Conservation (phyloP, 139 green algal species). For the Ettlia oleoabundans region DNA sequence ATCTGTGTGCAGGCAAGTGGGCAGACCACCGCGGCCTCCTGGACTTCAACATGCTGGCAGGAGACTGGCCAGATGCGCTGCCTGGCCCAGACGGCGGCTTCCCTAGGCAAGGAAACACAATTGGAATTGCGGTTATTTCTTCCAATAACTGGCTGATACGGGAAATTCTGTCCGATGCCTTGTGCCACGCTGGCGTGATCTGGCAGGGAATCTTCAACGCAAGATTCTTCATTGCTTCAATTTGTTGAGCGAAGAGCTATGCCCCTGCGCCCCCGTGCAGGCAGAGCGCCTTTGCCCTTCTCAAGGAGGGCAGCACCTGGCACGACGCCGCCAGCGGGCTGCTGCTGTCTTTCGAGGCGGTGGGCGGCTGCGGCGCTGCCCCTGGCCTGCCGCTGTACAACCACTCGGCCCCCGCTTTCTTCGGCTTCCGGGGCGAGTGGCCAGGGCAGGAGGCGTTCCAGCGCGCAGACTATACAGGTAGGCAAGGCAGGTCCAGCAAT, state of each 20-base stretch:
- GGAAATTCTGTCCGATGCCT: too few species aligned
- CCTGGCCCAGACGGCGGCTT: background rate
- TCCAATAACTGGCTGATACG: too few species aligned
- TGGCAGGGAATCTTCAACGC: conserved; percentile 1
- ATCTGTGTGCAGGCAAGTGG: conserved; percentile 22
- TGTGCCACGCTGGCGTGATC: background rate
- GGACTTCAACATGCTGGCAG: conserved; percentile 44
- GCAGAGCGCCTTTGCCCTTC: conserved; percentile 25
- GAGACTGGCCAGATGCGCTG: conserved; percentile 44
- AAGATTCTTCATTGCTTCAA: too few species aligned
- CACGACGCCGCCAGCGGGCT: conserved; percentile 32
- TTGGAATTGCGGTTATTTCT: too few species aligned
- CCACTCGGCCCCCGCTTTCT: conserved; percentile 30
- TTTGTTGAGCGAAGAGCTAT: too few species aligned
- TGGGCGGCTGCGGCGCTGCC: conserved; percentile 7
- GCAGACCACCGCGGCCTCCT: conserved; percentile 30
- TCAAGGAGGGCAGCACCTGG: conserved; percentile 43
- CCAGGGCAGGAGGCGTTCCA: conserved; percentile 16
- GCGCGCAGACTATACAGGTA: conserved; percentile 30
- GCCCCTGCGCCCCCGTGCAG: background rate
- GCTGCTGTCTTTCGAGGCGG: conserved; percentile 35
- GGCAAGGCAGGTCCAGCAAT: too few species aligned
- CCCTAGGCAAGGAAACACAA: background rate
- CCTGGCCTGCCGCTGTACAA: conserved; percentile 21
- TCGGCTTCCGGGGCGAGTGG: conserved; percentile 39